Evolutionary conservation across 805 yeast genomes (phyloP), one percentile per base, ranked within the genome.

Genomic region (Saturnispora ahearnii): DNA sequence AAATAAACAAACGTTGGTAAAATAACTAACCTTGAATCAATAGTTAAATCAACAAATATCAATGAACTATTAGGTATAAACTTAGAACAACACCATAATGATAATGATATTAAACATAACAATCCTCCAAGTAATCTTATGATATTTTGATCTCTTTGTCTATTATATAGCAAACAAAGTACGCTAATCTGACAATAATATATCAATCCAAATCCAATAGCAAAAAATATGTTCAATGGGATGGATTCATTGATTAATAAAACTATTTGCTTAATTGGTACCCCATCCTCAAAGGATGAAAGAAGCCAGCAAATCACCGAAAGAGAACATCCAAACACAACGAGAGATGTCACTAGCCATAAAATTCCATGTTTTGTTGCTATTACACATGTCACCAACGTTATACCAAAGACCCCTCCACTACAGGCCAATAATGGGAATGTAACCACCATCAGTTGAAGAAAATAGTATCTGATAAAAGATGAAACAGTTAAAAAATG

Each of bases 1-100:
- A 87, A 68, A 59, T 86, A 87, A 30, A 81, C 81, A 62, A 87
- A 84, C 0, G 54, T 55, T 10, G 57, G 55, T 13, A 55, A 41
- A 3, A 55, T 15, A 6, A 47, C 45, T 26, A 41, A 28, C 5
- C 41, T 34, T 32, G 50, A 47, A 13, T 47, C 52, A 95, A 41
- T 13, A 1, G 50, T 12, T 26, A 32, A 13, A 41, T 47, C 45
- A 21, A 47, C 29, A 42, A 47, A 47, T 33, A 47, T 21, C 4
- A 47, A 32, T 5, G 45, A 41, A 9, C 45, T 33, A 32, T 41
- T 33, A 5, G 44, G 34, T 7, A 41, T 41, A 22, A 47, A 47
- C 13, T 34, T 41, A 13, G 50, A 47, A 13, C 36, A 18, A 22
- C 50, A 47, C 50, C 50, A 47, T 22, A 29, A 13, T 4, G 29